A percentile compares a stretch with the other conserved stretches of the same genome.
Conservation (phyloP, 2,329 filamentous ascomycete species). For the Paraconiothyrium brasiliense region DNA sequence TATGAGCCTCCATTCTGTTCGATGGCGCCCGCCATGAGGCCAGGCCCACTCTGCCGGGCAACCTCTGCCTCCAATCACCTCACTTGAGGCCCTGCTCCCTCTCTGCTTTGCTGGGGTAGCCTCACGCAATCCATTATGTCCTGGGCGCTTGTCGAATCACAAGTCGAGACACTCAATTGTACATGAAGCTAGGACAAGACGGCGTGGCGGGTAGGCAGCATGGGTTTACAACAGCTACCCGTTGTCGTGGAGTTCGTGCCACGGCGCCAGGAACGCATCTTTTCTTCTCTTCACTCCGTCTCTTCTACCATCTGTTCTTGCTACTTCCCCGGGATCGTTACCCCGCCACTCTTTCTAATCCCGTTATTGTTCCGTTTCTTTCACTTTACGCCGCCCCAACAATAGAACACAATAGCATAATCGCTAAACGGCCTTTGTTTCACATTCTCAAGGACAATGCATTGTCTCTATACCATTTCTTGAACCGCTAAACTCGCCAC, state of each 20-base stretch:
- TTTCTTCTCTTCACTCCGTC: slow-evolving; percentile 22
- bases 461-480: slow-evolving; percentile 26
- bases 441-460: slow-evolving; percentile 43
- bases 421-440: slow-evolving; percentile 42
- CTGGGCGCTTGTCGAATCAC: slow-evolving; percentile 38
- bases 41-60: slow-evolving; percentile 31
- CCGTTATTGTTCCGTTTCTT: slow-evolving; percentile 27
- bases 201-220: slow-evolving; percentile 40
- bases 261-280: slow-evolving; percentile 29
- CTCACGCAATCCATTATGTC: slow-evolving; percentile 36
- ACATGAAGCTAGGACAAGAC: slow-evolving; percentile 36
- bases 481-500: slow-evolving; percentile 13
- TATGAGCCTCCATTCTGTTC: slow-evolving; percentile 42
- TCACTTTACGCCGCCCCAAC: slow-evolving; percentile 25
- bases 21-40: slow-evolving; percentile 45
- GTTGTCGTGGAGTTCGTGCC: slow-evolving; percentile 39
- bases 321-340: slow-evolving; percentile 21
- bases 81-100: slow-evolving; percentile 28
- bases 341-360: slow-evolving; percentile 18
- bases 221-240: slow-evolving; percentile 30
- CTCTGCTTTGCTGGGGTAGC: slow-evolving; percentile 36
- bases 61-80: slow-evolving; percentile 46
- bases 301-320: slow-evolving; percentile 22
- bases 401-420: slow-evolving; percentile 36
- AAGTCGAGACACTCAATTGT: slow-evolving; percentile 25